Percentiles rank a stretch among this genome's conserved stretches.
phyloP scores from a whole-genome alignment of 352 stramenopile species.

The Phytophthora boehmeriae region DNA sequence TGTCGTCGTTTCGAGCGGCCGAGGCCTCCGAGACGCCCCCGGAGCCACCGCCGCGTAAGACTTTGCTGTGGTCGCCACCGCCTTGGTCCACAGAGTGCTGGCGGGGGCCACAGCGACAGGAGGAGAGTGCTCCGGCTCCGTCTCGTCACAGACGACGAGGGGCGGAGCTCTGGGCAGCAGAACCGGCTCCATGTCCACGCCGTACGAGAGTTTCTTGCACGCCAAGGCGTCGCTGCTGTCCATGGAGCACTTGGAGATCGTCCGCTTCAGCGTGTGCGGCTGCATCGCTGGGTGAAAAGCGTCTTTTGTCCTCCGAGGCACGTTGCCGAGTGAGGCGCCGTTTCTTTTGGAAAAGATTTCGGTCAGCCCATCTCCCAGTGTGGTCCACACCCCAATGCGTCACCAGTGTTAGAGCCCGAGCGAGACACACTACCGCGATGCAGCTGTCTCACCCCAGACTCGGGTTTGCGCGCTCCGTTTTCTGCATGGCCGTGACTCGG shows the following conservation, averaged over 20 bases:
- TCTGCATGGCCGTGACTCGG: too few species aligned
- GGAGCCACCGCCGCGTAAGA: too few species aligned
- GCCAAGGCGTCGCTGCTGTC: slow-evolving; percentile 36
- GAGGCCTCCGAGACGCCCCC: not conserved
- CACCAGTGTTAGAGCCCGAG: not conserved
- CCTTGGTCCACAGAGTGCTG: too few species aligned
- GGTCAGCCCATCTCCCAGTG: not conserved
- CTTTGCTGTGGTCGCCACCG: too few species aligned
- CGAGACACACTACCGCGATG: not conserved
- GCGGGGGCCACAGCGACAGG: too few species aligned
- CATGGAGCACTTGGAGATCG: slow-evolving; percentile 81
- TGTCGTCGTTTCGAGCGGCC: slow-evolving; percentile 36
- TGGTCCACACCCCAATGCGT: not conserved
- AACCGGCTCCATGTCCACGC: slow-evolving; percentile 42
- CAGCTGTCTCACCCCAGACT: not conserved
- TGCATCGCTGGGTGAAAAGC: slow-evolving; percentile 21
- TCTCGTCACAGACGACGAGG: slow-evolving; percentile 6
- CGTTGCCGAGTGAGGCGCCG: slow-evolving; percentile 26
- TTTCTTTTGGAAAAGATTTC: slow-evolving; percentile 1
- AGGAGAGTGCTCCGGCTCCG: slow-evolving; percentile 42
- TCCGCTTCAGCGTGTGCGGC: slow-evolving; percentile 63
- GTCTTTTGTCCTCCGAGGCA: slow-evolving; percentile 1
- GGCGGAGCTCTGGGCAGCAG: slow-evolving; percentile 44
- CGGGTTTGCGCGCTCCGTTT: not conserved
- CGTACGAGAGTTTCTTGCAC: slow-evolving; percentile 55